Conservation (phyloP, 495 filamentous ascomycete genomes). For the Penicillium mononematosum region DNA sequence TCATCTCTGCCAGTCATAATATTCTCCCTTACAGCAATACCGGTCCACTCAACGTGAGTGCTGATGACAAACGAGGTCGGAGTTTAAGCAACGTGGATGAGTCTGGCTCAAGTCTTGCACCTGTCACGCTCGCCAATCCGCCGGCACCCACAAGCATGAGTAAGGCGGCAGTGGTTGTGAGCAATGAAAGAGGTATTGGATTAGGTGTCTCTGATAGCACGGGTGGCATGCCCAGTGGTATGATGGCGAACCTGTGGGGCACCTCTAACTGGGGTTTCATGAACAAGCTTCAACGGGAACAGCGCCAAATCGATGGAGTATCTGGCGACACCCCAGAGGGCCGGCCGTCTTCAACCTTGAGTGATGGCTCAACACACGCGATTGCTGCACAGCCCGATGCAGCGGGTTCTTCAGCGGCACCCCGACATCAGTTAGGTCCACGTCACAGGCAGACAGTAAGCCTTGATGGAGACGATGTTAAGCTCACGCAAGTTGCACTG, state of each 20-base stretch:
- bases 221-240: conserved; percentile 72
- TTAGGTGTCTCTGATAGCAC: conserved; percentile 57
- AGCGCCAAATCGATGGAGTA: conserved; percentile 43
- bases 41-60: conserved; percentile 32
- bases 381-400: conserved; percentile 24
- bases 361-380: conserved; percentile 30
- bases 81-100: conserved; percentile 39
- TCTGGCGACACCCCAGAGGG: conserved; percentile 31
- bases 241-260: conserved; percentile 92
- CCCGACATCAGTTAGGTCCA: conserved; percentile 22
- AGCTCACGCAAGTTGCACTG: conserved; percentile 42
- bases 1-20: conserved; percentile 82
- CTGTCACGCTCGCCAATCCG: conserved; percentile 76
- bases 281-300: conserved; percentile 61
- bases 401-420: conserved; percentile 10
- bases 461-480: conserved; percentile 59
- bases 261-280: conserved; percentile 79
- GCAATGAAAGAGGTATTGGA: conserved; percentile 68
- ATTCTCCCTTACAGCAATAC: conserved; percentile 61
- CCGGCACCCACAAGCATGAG: conserved; percentile 86
- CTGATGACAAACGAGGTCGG: conserved; percentile 35
- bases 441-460: conserved; percentile 80
- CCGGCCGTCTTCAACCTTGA: conserved; percentile 27
- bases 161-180: conserved; percentile 78
- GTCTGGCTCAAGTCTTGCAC: conserved; percentile 68